phyloP scores from a whole-genome alignment of 768 basidiomycete genomes.

The Lactarius hatsudake region DNA sequence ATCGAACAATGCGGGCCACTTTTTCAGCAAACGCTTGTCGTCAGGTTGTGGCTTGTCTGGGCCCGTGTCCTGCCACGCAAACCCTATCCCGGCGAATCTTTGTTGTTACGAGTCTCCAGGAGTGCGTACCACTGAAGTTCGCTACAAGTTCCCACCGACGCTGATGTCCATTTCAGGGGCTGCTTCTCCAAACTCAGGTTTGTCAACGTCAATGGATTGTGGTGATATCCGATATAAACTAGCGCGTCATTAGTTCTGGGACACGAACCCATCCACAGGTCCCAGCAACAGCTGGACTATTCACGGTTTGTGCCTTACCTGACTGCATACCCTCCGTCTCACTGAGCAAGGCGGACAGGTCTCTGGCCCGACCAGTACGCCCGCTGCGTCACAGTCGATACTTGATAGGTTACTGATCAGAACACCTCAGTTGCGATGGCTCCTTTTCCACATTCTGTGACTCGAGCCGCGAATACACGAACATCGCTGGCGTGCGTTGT shows the following conservation, averaged over 20 bases:
- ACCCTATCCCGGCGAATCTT: no score
- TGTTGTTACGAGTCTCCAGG: no score
- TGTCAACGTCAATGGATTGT: background rate
- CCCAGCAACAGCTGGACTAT: constrained; percentile 71
- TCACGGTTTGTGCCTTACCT: constrained; percentile 49
- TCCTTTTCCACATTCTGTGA: constrained; percentile 39
- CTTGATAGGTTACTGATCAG: constrained; percentile 4
- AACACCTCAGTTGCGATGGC: constrained; percentile 51
- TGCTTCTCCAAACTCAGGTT: constrained; percentile 56
- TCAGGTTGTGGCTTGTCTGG: no score
- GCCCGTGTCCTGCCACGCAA: no score
- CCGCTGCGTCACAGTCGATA: background rate
- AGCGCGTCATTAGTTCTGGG: constrained; percentile 58
- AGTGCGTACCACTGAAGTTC: no score
- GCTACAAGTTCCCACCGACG: no score
- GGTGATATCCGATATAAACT: background rate
- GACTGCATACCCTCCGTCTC: background rate
- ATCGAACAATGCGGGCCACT: no score
- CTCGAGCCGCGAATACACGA: constrained; percentile 43
- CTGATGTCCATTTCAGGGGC: constrained; percentile 43
- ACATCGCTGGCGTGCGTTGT: constrained; percentile 40
- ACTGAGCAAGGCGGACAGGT: constrained; percentile 37
- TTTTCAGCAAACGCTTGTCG: no score
- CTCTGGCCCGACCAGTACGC: constrained; percentile 65
- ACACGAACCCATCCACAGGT: constrained; percentile 59